Percentiles rank a stretch among this genome's conserved stretches.
These are phyloP conservation scores for Daldinia loculata DNA, from an alignment of 495 filamentous ascomycete genomes.

Conservation along the genomic window DNA sequence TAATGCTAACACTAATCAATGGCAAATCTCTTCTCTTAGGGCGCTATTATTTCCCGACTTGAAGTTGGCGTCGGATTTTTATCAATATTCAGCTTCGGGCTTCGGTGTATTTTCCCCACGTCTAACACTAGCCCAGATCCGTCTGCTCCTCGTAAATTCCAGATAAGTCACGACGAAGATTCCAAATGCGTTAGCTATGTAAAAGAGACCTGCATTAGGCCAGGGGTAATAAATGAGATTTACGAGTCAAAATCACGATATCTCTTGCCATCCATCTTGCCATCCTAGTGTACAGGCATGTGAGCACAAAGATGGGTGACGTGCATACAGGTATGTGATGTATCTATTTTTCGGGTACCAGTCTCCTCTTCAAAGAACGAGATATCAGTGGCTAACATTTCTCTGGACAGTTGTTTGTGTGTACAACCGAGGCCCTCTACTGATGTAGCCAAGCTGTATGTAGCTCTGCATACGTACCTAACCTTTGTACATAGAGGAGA, in stretches of 20 bases:
- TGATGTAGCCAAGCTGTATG: not conserved
- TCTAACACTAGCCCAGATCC: conserved; percentile 12
- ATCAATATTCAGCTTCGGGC: conserved; percentile 19
- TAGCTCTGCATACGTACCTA: not conserved
- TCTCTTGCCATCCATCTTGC: not conserved
- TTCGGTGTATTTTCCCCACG: conserved; percentile 19
- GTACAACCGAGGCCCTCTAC: not conserved
- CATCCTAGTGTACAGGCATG: too few species aligned
- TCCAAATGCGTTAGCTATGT: conserved; percentile 11
- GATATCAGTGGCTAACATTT: not conserved
- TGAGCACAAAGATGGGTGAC: too few species aligned
- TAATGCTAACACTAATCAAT: conserved; percentile 14
- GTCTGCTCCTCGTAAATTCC: conserved; percentile 24
- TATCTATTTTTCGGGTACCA: not conserved
- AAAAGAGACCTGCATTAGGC: conserved; percentile 24
- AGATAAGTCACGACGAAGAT: conserved; percentile 26
- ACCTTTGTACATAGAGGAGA: conserved; percentile 3
- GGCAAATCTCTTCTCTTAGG: not conserved
- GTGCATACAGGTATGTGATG: too few species aligned
- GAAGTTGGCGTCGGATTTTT: conserved; percentile 17
- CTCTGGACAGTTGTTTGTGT: not conserved
- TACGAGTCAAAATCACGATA: conserved; percentile 5
- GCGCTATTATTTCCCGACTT: conserved; percentile 9
- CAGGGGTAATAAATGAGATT: conserved; percentile 31
- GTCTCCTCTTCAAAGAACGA: not conserved